Percentiles rank a stretch among this genome's conserved stretches.
phyloP scores from a whole-genome alignment of 805 yeast species.

The Candida methanosorbosa region DNA sequence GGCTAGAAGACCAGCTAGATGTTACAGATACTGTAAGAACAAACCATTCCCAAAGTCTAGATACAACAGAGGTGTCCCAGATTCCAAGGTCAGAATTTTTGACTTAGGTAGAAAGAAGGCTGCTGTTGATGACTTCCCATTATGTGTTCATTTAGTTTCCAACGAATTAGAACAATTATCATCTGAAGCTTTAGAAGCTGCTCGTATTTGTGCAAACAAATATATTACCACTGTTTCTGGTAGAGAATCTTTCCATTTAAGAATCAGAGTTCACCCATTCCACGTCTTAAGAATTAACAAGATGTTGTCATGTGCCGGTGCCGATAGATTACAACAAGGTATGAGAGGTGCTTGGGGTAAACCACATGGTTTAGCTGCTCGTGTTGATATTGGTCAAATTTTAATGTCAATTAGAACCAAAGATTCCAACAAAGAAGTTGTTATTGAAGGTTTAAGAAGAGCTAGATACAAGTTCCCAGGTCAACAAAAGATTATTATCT shows the following conservation, averaged over 20 bases:
- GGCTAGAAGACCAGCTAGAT: constrained; percentile 99
- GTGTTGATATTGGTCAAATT: constrained; percentile 98
- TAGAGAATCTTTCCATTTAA: constrained; percentile 99
- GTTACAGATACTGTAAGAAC: constrained; percentile 99
- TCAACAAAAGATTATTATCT: constrained; percentile 98
- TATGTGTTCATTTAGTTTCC: constrained; percentile 98
- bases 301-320: constrained; percentile 99
- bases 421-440: constrained; percentile 96
- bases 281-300: constrained; percentile 99
- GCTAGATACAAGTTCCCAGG: constrained; percentile 99
- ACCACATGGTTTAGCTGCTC: constrained; percentile 99
- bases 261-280: constrained; percentile 99
- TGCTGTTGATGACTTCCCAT: constrained; percentile 97
- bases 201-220: constrained; percentile 99
- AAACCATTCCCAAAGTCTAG: constrained; percentile 99
- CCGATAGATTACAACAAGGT: constrained; percentile 99
- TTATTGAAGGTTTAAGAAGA: constrained; percentile 99
- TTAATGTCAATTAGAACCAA: constrained; percentile 97
- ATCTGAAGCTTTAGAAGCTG: constrained; percentile 99
- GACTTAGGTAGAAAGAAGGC: constrained; percentile 99
- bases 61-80: constrained; percentile 99
- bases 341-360: constrained; percentile 99
- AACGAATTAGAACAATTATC: constrained; percentile 99
- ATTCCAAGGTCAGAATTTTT: constrained; percentile 97
- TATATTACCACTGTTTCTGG: constrained; percentile 97